Percentiles rank a stretch among this genome's conserved stretches.
Evolutionary conservation across 257 asterid genomes (phyloP).

Genomic region (Solanum virginianum): DNA sequence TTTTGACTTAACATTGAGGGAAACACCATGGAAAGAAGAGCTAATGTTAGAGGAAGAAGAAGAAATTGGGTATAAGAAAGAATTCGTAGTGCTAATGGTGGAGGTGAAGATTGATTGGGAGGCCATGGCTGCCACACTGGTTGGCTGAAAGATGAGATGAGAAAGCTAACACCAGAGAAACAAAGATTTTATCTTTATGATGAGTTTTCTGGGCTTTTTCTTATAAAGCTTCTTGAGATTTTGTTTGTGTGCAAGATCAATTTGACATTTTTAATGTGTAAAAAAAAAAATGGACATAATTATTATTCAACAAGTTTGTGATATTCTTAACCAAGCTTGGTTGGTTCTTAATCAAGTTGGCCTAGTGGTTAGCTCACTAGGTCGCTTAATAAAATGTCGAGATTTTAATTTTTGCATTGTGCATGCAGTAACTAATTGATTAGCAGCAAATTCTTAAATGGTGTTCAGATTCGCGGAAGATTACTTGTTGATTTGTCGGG

Average conservation of each 20-base stretch:
- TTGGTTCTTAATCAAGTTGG: not conserved
- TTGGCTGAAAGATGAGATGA: not conserved
- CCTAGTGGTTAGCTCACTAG: too few species aligned
- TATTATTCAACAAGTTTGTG: too few species aligned
- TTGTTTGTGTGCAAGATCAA: not conserved
- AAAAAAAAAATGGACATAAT: too few species aligned
- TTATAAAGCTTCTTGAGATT: not conserved
- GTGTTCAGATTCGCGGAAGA: too few species aligned
- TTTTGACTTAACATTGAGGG: slow-evolving; percentile 35
- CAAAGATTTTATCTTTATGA: not conserved
- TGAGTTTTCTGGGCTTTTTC: not conserved
- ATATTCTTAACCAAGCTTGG: not conserved
- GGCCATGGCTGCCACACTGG: slow-evolving; percentile 67
- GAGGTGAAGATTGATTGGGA: slow-evolving; percentile 37
- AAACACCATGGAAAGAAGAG: slow-evolving; percentile 53
- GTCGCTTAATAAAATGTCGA: too few species aligned
- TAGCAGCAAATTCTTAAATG: too few species aligned
- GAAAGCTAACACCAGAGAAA: not conserved
- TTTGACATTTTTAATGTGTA: not conserved
- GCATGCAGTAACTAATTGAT: too few species aligned
- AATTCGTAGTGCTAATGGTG: slow-evolving; percentile 17
- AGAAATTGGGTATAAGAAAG: slow-evolving; percentile 8
- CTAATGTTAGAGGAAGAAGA: slow-evolving; percentile 2
- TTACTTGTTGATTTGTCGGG: too few species aligned
- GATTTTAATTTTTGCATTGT: too few species aligned